These are phyloP conservation scores for Diutina sp. DNA, from an alignment of 1,139 yeast species.

Conservation along the genomic window DNA sequence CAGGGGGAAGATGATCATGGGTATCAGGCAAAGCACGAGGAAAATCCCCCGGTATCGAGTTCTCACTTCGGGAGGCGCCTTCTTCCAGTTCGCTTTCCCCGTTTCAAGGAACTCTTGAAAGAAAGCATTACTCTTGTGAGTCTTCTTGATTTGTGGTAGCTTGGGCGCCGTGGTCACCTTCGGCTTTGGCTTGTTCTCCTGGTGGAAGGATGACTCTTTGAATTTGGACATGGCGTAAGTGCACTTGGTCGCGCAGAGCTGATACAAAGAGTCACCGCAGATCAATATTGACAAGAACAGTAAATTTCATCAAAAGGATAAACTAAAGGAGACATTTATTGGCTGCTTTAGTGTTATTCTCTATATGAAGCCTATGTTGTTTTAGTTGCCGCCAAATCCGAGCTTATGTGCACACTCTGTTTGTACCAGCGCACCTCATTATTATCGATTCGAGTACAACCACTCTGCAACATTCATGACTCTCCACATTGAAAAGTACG, in stretches of 20 bases:
- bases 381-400: neutral
- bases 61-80: conserved; percentile 28
- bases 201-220: conserved; percentile 4
- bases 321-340: no score
- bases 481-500: neutral
- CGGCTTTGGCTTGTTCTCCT: conserved; percentile 3
- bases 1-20: conserved; percentile 22
- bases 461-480: neutral
- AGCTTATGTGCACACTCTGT: neutral
- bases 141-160: conserved; percentile 1
- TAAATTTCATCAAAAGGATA: no score
- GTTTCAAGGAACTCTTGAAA: conserved; percentile 14
- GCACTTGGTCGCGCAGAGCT: neutral
- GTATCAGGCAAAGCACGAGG: conserved; percentile 26
- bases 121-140: conserved; percentile 4
- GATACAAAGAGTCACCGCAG: neutral
- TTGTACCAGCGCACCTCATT: neutral
- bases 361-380: no score
- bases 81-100: conserved; percentile 33
- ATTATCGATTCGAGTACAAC: neutral
- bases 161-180: neutral
- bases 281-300: no score
- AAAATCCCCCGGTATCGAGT: conserved; percentile 27
- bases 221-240: conserved; percentile 2
- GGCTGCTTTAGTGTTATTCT: no score